A percentile compares a stretch with the other conserved stretches of the same genome.
Conservation (phyloP, 306 rosid genomes). For the Astragalus glycyphyllos region DNA sequence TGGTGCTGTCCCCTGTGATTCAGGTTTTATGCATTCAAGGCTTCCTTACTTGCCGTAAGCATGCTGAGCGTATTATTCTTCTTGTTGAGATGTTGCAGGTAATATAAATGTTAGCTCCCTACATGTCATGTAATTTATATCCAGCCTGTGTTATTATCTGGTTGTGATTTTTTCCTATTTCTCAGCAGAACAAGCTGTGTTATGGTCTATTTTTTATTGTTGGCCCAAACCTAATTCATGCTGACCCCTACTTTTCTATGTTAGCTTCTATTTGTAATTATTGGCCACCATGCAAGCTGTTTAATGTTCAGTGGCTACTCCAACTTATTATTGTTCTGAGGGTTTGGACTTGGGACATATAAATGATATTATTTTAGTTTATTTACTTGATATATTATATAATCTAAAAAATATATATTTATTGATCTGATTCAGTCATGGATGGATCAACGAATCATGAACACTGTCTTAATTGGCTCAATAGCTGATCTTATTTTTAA, state of each 20-base stretch:
- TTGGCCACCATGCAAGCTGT: slow-evolving; percentile 8
- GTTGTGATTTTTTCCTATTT: slow-evolving; percentile 18
- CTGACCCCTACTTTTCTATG: not conserved
- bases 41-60: slow-evolving; percentile 97
- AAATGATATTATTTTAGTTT: too few relatives aligned
- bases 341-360: not conserved
- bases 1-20: slow-evolving; percentile 32
- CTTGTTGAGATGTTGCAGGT: slow-evolving; percentile 99
- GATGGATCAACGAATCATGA: not conserved
- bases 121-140: slow-evolving; percentile 20
- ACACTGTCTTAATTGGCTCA: not conserved
- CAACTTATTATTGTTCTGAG: not conserved
- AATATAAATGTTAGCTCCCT: slow-evolving; percentile 35
- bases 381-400: not conserved
- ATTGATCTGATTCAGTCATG: not conserved
- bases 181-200: slow-evolving; percentile 14
- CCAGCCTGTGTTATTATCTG: slow-evolving; percentile 9
- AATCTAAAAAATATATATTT: too few relatives aligned
- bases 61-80: slow-evolving; percentile 94
- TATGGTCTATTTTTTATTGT: slow-evolving; percentile 25
- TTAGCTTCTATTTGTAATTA: slow-evolving; percentile 4
- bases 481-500: not conserved
- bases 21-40: slow-evolving; percentile 99
- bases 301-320: slow-evolving; percentile 27
- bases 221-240: slow-evolving; percentile 25